A percentile compares a stretch with the other conserved stretches of the same genome.
These are phyloP conservation scores for Berberis thunbergii DNA, from an alignment of 164 flowering plant species.

Conservation along the genomic window DNA sequence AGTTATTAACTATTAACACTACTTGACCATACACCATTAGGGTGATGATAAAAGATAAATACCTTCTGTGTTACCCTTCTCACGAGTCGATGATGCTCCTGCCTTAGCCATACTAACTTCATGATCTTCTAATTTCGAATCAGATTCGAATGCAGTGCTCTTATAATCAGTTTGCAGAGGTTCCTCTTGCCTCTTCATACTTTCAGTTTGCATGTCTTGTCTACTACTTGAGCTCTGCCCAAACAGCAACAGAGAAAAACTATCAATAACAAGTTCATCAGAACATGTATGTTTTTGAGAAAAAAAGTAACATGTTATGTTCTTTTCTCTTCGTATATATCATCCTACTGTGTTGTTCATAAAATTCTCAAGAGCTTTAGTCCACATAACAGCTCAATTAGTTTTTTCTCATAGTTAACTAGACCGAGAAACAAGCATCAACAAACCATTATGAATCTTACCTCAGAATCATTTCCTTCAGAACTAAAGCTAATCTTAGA, in stretches of 20 bases:
- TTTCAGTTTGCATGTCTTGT: conserved; percentile 25
- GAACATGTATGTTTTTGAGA: no score
- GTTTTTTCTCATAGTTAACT: not conserved
- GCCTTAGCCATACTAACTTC: conserved; percentile 1
- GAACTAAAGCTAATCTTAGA: conserved; percentile 17
- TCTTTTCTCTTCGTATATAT: no score
- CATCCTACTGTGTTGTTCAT: no score
- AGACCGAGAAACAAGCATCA: not conserved
- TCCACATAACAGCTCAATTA: no score
- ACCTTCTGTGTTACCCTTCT: conserved; percentile 13
- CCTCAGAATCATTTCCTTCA: conserved; percentile 33
- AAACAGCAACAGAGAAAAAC: not conserved
- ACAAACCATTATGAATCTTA: conserved; percentile 7
- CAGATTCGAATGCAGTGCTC: conserved; percentile 7
- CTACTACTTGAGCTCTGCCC: conserved; percentile 31
- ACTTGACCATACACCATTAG: not conserved
- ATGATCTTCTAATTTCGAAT: conserved; percentile 7
- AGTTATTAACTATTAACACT: not conserved
- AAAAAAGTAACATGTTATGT: no score
- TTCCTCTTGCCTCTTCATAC: conserved; percentile 20
- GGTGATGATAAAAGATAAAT: conserved; percentile 6
- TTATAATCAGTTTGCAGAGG: conserved; percentile 11
- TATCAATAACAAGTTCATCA: not conserved
- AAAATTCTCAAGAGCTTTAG: no score
- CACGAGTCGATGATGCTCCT: conserved; percentile 9